Percentiles rank a stretch among this genome's conserved stretches.
Conservation (phyloP, 2,329 filamentous ascomycete species). For the Botrytis squamosa region DNA sequence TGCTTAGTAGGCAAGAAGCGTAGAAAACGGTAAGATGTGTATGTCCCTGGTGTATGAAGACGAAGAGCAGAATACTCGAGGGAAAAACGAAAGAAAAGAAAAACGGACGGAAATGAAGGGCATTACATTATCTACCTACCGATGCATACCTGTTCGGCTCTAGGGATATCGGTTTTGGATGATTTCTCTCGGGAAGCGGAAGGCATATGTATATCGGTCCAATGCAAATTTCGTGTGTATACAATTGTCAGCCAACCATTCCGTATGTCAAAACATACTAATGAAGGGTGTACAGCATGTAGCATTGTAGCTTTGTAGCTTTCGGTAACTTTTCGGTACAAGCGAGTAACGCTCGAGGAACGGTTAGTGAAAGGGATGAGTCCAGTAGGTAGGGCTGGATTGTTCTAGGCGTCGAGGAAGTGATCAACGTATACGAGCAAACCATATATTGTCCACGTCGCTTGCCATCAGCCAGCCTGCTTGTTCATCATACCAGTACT, state of each 20-base stretch:
- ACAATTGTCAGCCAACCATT: not conserved
- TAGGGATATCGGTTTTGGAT: not conserved
- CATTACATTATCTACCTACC: not conserved
- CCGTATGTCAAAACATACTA: not conserved
- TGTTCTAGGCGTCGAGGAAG: not conserved
- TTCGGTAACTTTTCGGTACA: not conserved
- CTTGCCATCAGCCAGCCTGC: not conserved
- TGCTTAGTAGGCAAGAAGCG: not conserved
- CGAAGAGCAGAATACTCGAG: not conserved
- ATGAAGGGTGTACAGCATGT: not conserved
- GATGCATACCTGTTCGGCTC: not conserved
- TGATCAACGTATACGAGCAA: slow-evolving; percentile 1
- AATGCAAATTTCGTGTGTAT: not conserved
- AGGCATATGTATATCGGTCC: not conserved
- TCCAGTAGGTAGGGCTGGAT: slow-evolving; percentile 18
- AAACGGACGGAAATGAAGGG: not conserved
- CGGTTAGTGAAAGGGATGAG: not conserved
- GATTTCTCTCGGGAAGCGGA: not conserved
- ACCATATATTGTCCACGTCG: slow-evolving; percentile 4
- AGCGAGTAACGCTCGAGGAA: not conserved
- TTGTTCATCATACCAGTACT: not conserved
- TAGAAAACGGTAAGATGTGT: not conserved
- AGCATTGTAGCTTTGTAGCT: not conserved
- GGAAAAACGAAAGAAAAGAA: not conserved
- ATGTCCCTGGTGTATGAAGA: not conserved